Base-by-base conservation (phyloP, 768 basidiomycete genomes). In the Amanita muscaria region DNA sequence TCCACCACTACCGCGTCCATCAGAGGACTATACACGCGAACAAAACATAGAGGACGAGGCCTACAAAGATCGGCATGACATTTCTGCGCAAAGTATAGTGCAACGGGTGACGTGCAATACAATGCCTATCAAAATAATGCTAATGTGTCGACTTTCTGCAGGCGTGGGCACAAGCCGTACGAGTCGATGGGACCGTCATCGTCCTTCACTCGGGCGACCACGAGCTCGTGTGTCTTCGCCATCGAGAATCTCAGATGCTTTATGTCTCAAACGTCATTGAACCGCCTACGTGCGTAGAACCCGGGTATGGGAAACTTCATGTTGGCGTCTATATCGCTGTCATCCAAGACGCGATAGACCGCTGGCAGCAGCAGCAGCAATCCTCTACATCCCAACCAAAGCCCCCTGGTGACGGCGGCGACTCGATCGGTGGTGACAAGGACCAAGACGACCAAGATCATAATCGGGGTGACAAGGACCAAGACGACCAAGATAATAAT, bases 291-390 rank as follows among this genome's bases (percentile, higher is more conserved):
- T 54, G 56, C 33, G 10, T 30, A 1, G 24, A 54, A 5, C 52
- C 55, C n/a, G 37, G 41, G 22, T 56, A 54, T 42, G 47, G 51
- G n/a, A 55, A 55, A 53, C 49, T 53, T 31, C 54, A 55, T 7
- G 42, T 56, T 30, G 49, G 52, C 9, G 44, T 55, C 1, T 52
- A 53, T 29, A 34, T 55, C 10, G 46, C 56, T 29, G 52, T 50
- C 5, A 47, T 57, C 44, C 46, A 53, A 46, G 54, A 55, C 34
- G 33, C 33, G 25, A 48, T 57, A 24, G 50, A 55, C 39, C 50
- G 52, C 14, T 33, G 41, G 46, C 33, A 25, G 34, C 51, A 49
- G 35, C 44, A 42, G 19, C 21, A 33, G 15, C n/a, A n/a, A 45
- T 37, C 18, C 14, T n/a, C n/a, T n/a, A n/a, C n/a, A n/a, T 12